Conservation (phyloP, 768 basidiomycete genomes). For the Mycena belliarum region DNA sequence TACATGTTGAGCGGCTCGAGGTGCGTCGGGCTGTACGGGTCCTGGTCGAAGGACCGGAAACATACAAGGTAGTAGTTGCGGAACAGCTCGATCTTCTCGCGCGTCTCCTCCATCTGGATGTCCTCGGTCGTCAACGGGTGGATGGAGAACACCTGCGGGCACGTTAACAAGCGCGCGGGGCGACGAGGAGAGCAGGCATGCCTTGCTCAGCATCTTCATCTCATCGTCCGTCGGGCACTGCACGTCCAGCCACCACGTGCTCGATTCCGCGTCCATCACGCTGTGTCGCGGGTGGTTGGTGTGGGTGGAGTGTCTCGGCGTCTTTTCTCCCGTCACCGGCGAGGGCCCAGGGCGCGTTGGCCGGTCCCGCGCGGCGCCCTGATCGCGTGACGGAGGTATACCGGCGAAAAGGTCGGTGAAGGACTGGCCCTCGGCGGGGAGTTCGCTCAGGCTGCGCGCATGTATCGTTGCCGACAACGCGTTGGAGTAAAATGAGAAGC, state of each 20-base stretch:
- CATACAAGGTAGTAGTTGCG: constrained; percentile 98
- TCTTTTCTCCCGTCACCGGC: constrained; percentile 12
- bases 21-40: constrained; percentile 94
- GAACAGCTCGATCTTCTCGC: constrained; percentile 99
- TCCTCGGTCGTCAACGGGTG: constrained; percentile 99
- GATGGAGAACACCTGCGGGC: constrained; percentile 85
- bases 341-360: constrained; percentile 19
- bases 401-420: constrained; percentile 90
- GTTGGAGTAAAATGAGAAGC: constrained; percentile 99
- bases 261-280: constrained; percentile 56
- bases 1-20: constrained; percentile 99
- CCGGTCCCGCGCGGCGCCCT: constrained; percentile 15
- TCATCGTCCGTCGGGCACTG: constrained; percentile 94
- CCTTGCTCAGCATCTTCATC: constrained; percentile 96
- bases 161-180: constrained; percentile 9
- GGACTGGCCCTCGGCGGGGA: constrained; percentile 90
- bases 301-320: constrained; percentile 7
- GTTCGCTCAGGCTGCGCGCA: constrained; percentile 86
- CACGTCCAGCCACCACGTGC: constrained; percentile 98
- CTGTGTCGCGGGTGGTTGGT: constrained; percentile 1
- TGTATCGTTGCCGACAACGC: constrained; percentile 91
- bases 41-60: constrained; percentile 99
- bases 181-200: constrained; percentile 30
- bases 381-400: constrained; percentile 27
- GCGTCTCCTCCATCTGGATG: constrained; percentile 98